Evolutionary conservation across 2,329 filamentous ascomycete species (phyloP), one percentile per base, ranked within the genome.

Genomic region (Clonostachys byssicola): DNA sequence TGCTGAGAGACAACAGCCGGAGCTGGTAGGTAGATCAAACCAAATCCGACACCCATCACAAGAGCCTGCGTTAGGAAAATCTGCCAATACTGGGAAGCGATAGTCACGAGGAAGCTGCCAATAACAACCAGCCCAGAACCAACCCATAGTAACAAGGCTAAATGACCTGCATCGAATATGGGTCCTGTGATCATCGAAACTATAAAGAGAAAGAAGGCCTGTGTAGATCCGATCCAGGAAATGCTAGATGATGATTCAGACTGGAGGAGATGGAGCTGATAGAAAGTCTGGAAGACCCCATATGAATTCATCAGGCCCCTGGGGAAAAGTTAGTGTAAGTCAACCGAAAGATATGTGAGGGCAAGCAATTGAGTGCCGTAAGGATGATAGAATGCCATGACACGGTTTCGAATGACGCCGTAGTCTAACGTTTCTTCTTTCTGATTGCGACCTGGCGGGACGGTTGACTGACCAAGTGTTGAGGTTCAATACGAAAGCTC

Each of bases 241-340:
- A 51, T 70, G 56, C 16, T 10, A 10, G 46, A 56, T 77, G 49
- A 41, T 64, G 52, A 51, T 64, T 62, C 73, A 6, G 51, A 51
- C 1, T 75, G 65, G 6, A 55, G 51, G 5, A 71, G 54, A 3
- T 55, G 60, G 18, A 61, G 50, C 1, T 60, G 64, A 51, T 75
- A 75, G 51, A 74, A 74, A 14, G 66, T 60, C 48, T 75, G 71
- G 46, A 73, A 75, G 8, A 66, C 63, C 5, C 72, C 72, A 47
- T 70, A 72, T n/a, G 62, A 67, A 49, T 74, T 73, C 30, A 71
- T 61, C 39, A 73, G 67, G n/a, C 72, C 72, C 70, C 70, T 71
- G 5, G 69, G n/a, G n/a, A n/a, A n/a, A n/a, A n/a, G n/a, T n/a
- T n/a, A n/a, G n/a, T n/a, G n/a, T n/a, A n/a, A n/a, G n/a, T n/a